Evolutionary conservation across 73 alveolate species (phyloP), one percentile per base, ranked within the genome.

Genomic region (Urostyla sp.): DNA sequence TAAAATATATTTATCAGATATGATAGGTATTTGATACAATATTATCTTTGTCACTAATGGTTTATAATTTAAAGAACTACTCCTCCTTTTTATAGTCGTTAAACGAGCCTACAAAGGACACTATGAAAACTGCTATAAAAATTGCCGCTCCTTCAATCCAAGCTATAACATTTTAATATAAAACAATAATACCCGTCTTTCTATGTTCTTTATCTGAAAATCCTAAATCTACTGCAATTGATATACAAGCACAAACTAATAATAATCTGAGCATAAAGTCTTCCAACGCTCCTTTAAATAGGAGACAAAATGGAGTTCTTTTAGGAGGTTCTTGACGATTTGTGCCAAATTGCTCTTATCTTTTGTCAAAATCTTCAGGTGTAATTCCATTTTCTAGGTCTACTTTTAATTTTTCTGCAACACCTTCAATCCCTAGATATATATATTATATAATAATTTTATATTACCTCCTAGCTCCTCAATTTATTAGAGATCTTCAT

Each of bases 91-190:
- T 36, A 52, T 89, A 91, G 82, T 89, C 97, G 55, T 85, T 89
- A 24, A 54, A 66, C 30, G 97, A 85, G n/a, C 94, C 82, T 53
- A 89, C 95, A n/a, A 57, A 59, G 34, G 88, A 58, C 32, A 92
- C 91, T 57, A 89, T 88, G 30, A 85, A 57, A 21, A 89, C 97
- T 24, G 95, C 94, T 0, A 85, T 54, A 18, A 83, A 50, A 32
- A 88, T 89, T 6, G 95, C 95, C 51, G 59, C 27, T 13, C 95
- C 95, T 56, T 88, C 97, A 16, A 89, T 72, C 95, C 95, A 89
- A 52, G 95, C 95, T 30, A 48, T 24, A 26, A 58, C 0, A 28
- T 20, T 7, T 20, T 13, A 1, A 10, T 6, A 40, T 5, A 3
- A 5, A 2, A 15, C 36, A 30, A 2, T n/a, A 37, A 40, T 66